Evolutionary conservation across 768 basidiomycete species (phyloP).

Genomic region (Harrya chromipes): DNA sequence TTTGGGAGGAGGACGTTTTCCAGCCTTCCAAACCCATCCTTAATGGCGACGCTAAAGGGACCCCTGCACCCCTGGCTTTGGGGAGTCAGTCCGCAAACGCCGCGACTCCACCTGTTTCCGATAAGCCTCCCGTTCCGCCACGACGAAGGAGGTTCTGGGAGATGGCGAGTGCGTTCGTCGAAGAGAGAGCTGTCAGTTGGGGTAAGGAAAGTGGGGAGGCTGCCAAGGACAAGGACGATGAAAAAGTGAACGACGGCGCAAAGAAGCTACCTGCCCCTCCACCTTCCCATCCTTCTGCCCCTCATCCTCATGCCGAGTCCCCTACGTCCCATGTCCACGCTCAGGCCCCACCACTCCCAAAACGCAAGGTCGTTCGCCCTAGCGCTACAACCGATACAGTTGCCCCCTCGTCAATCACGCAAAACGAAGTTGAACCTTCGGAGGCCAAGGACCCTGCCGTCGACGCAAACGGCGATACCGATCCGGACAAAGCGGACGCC

Average conservation of each 20-base stretch:
- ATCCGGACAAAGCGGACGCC: constrained; percentile 8
- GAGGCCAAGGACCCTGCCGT: constrained; percentile 4
- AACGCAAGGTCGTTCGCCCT: constrained; percentile 40
- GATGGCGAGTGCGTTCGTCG: constrained; percentile 59
- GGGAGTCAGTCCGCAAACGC: constrained; percentile 3
- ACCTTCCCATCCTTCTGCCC: constrained; percentile 26
- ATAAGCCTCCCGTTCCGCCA: constrained; percentile 62
- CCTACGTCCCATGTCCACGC: constrained; percentile 8
- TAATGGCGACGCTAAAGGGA: constrained; percentile 7
- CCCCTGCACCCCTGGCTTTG: background rate
- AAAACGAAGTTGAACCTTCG: background rate
- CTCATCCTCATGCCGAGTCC: constrained; percentile 17
- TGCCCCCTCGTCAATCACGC: background rate
- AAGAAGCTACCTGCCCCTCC: constrained; percentile 21
- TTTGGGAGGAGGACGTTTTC: constrained; percentile 80
- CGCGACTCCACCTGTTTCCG: constrained; percentile 14
- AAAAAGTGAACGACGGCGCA: constrained; percentile 17
- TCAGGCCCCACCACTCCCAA: constrained; percentile 45
- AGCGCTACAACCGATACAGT: constrained; percentile 12
- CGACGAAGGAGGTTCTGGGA: constrained; percentile 65
- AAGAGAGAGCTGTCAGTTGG: constrained; percentile 60
- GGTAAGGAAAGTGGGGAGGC: constrained; percentile 35
- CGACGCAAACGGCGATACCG: constrained; percentile 2
- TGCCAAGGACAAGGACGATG: constrained; percentile 34
- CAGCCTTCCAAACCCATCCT: constrained; percentile 30